A percentile compares a stretch with the other conserved stretches of the same genome.
Conservation (phyloP, 108 stramenopile species). For the Epithemia pelagica region DNA sequence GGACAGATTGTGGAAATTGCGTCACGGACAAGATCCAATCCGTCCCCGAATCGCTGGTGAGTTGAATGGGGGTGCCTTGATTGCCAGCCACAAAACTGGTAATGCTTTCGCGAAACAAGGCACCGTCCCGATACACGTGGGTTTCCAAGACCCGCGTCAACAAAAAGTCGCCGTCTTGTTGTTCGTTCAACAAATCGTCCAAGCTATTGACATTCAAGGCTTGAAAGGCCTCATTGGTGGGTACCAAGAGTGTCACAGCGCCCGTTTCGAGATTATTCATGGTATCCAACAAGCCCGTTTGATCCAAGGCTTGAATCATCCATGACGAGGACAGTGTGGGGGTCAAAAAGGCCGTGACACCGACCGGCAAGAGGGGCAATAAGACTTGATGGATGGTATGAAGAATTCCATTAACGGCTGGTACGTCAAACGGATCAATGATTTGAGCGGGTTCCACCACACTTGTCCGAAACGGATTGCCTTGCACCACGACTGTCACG, state of each 20-base stretch:
- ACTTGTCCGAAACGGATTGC: no score
- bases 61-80: background rate
- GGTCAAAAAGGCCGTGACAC: background rate
- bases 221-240: background rate
- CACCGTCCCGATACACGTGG: background rate
- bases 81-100: background rate
- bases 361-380: background rate
- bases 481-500: no score
- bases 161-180: background rate
- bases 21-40: no score
- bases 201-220: background rate
- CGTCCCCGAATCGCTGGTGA: background rate
- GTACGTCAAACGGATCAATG: no score
- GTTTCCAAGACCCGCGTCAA: background rate
- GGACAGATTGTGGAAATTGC: no score
- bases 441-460: no score
- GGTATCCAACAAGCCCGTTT: background rate
- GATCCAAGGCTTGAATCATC: background rate
- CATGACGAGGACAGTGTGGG: background rate
- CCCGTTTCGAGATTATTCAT: background rate
- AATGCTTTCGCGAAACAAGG: background rate
- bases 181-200: background rate
- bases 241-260: background rate
- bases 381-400: background rate
- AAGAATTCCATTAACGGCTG: background rate